phyloP scores from a whole-genome alignment of 2,329 filamentous ascomycete genomes.

The Fusarium udum region DNA sequence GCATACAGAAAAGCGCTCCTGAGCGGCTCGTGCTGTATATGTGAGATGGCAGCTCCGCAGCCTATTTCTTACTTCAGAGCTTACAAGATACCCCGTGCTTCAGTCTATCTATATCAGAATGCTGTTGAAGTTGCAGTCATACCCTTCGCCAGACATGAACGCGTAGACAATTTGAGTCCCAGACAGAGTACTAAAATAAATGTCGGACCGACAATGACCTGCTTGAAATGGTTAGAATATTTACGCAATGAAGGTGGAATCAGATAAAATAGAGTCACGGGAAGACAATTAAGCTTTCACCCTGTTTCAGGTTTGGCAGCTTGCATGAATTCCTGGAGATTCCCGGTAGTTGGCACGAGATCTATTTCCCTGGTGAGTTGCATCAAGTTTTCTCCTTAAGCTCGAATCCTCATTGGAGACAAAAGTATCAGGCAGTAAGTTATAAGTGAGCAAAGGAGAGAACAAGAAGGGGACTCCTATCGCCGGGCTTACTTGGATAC shows the following conservation, averaged over 20 bases:
- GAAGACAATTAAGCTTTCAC: neutral
- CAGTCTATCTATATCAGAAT: neutral
- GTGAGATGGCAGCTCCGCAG: too few species aligned
- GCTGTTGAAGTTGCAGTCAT: accelerated
- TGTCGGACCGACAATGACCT: neutral
- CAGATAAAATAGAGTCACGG: neutral
- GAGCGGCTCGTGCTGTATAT: too few species aligned
- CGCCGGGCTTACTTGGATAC: too few species aligned
- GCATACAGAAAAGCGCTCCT: too few species aligned
- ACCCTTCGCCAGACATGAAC: accelerated
- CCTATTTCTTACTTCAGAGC: too few species aligned
- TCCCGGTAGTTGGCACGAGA: too few species aligned
- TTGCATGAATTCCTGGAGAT: neutral
- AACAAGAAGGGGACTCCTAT: neutral
- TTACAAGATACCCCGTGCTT: too few species aligned
- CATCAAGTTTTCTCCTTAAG: neutral
- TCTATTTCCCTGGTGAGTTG: neutral
- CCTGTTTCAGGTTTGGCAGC: neutral
- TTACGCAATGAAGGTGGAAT: neutral
- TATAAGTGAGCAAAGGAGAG: neutral
- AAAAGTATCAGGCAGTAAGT: neutral
- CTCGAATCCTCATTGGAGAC: neutral
- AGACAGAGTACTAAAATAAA: neutral
- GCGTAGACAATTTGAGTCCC: neutral
- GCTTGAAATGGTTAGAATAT: neutral